Base-by-base conservation (phyloP, 805 yeast species). In the Saccharomyces mikatae region DNA sequence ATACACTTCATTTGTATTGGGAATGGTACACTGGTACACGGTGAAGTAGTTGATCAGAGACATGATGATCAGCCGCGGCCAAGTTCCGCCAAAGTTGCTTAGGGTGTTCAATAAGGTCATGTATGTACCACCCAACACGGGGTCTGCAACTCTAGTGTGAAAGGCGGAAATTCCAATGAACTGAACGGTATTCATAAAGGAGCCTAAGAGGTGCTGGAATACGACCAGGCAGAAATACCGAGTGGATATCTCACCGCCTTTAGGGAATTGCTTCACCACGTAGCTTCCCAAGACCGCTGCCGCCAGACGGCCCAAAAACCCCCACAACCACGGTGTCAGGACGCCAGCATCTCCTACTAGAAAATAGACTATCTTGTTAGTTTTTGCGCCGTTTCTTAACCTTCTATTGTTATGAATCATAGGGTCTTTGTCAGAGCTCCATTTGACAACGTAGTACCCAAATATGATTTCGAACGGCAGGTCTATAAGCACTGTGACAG, bases 71-170 rank as follows among this genome's bases (percentile, higher is more conserved):
- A 89, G 74, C 53, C 89, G 78, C 1, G 99, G 99, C 99, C 99
- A 94, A 47, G 95, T 94, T 10, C 99, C 99, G 26, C 99, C 99
- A 55, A 92, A 77, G 68, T 94, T 94, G 46, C 95, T 83, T 49
- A 94, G 75, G 0, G 99, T 94, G 70, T 94, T 94, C 55, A 94
- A 75, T 0, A 96, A 84, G 0, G 99, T 94, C 98, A 94, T 92
- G 69, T 94, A 94, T 0, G 99, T 94, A 1, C 99, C 99, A 17
- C 99, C 99, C 62, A 94, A 88, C 21, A 83, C 72, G 0, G 99
- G 98, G 67, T 94, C 99, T 1, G 99, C 96, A 53, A 94, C 87
- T 62, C 85, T 83, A 2, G 97, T 92, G 71, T 92, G 97, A 76
- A 94, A 94, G 0, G 98, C 96, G 65, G 90, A 86, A 47, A 94